Conservation (phyloP, 129 eudicot genomes). For the Artemisia argyi region DNA sequence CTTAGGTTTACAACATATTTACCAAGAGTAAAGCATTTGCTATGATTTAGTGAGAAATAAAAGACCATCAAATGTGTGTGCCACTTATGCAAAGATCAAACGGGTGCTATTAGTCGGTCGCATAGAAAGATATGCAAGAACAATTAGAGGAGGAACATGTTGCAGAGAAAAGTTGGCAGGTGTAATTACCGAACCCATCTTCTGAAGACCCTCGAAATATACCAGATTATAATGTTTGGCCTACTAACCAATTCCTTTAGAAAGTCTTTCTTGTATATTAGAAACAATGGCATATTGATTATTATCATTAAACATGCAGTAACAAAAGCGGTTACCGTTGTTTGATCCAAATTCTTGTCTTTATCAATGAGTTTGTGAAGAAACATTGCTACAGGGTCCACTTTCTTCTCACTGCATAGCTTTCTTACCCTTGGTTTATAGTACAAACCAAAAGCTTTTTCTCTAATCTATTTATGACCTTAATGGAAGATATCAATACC, state of each 20-base stretch:
- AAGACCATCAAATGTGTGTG: not conserved
- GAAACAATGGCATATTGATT: constrained; percentile 71
- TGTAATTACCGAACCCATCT: not conserved
- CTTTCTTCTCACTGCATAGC: constrained; percentile 83
- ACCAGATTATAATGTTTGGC: constrained; percentile 2
- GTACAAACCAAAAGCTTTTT: constrained; percentile 79
- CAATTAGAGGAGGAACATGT: not conserved
- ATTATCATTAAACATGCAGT: constrained; percentile 66
- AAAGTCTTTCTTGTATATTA: constrained; percentile 57
- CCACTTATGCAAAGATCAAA: not conserved
- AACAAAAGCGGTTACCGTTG: constrained; percentile 69
- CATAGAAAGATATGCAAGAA: constrained; percentile 9
- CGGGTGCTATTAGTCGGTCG: not conserved
- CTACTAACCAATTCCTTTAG: constrained; percentile 48
- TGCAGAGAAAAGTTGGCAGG: not conserved
- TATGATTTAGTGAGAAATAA: not conserved
- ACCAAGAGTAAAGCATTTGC: too few relatives aligned
- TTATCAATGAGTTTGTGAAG: constrained; percentile 58
- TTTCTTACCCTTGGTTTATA: constrained; percentile 61
- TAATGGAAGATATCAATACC: constrained; percentile 35
- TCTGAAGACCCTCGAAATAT: not conserved
- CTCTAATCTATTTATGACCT: constrained; percentile 64
- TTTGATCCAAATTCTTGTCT: constrained; percentile 55
- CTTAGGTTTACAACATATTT: too few relatives aligned
- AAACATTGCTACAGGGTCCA: constrained; percentile 61